Evolutionary conservation across 164 flowering plant genomes (phyloP).

Genomic region (Aristolochia contorta): DNA sequence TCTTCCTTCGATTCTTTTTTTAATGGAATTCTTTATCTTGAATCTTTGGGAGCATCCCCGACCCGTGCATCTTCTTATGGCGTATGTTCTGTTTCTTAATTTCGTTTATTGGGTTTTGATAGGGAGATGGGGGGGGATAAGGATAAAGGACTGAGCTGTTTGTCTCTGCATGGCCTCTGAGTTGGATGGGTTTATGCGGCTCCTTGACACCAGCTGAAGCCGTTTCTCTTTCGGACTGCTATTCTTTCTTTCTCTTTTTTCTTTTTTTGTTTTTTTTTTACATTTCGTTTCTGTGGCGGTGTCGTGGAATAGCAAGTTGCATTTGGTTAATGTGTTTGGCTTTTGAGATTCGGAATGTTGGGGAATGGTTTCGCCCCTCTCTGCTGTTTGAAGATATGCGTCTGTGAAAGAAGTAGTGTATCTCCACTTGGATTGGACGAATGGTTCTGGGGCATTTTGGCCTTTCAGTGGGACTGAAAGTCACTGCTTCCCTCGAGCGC

Average conservation of each 20-base stretch:
- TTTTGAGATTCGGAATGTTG: constrained; percentile 3
- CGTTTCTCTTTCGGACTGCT: neutral
- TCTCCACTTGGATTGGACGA: neutral
- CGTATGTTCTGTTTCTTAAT: too few species aligned
- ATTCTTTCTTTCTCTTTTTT: neutral
- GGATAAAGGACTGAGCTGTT: too few species aligned
- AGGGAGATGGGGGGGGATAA: too few species aligned
- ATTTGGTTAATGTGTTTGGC: neutral
- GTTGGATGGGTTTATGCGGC: neutral
- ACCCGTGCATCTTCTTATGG: too few species aligned
- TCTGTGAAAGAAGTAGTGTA: neutral
- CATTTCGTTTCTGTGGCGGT: neutral
- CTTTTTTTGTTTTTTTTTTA: neutral
- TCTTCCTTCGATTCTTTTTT: neutral
- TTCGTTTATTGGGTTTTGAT: too few species aligned
- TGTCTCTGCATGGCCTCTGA: too few species aligned
- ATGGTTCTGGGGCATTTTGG: too few species aligned
- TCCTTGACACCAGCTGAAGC: neutral
- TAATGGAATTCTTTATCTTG: neutral
- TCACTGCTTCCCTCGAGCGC: too few species aligned
- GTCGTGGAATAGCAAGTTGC: neutral
- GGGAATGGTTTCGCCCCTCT: neutral
- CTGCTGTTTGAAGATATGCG: too few species aligned
- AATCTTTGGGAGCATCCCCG: neutral
- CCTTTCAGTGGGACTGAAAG: too few species aligned